Evolutionary conservation across 2,329 filamentous ascomycete genomes (phyloP).

Genomic region (Beauveria pseudobassiana): DNA sequence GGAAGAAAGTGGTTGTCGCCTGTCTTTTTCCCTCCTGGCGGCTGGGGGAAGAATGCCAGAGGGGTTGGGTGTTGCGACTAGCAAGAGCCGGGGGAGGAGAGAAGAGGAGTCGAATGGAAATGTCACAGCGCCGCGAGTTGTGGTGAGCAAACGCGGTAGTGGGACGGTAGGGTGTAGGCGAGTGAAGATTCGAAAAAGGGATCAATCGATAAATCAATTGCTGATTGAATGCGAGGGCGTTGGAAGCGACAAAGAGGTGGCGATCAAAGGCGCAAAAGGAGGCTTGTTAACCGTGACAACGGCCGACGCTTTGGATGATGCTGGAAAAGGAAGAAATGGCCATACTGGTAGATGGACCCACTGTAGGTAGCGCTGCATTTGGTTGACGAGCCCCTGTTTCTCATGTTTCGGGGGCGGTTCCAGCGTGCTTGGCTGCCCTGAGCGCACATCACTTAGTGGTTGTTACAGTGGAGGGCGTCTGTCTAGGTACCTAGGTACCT

Average conservation of each 20-base stretch:
- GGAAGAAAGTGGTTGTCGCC: background rate
- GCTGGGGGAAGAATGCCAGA: slow-evolving; percentile 10
- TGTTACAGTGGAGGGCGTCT: background rate
- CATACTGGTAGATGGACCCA: no score
- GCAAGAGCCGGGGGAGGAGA: background rate
- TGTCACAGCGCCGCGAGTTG: background rate
- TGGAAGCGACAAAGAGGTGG: background rate
- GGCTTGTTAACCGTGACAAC: background rate
- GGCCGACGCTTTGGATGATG: background rate
- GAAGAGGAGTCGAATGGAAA: background rate
- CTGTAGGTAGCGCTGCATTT: no score
- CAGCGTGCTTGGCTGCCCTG: background rate
- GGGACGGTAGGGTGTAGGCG: background rate
- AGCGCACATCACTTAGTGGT: background rate
- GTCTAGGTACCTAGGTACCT: no score
- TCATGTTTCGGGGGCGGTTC: background rate
- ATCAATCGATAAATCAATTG: background rate
- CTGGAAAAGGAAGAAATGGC: background rate
- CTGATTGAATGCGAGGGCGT: background rate
- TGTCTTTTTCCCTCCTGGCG: slow-evolving; percentile 3
- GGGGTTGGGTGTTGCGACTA: slow-evolving; percentile 10
- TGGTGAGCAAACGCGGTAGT: background rate
- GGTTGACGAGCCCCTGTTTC: background rate
- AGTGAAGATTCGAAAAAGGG: no score
- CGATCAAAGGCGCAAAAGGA: background rate